A percentile compares a stretch with the other conserved stretches of the same genome.
These are phyloP conservation scores for Pseudozyma hubeiensis DNA, from an alignment of 1,284 basidiomycete genomes.

Conservation along the genomic window DNA sequence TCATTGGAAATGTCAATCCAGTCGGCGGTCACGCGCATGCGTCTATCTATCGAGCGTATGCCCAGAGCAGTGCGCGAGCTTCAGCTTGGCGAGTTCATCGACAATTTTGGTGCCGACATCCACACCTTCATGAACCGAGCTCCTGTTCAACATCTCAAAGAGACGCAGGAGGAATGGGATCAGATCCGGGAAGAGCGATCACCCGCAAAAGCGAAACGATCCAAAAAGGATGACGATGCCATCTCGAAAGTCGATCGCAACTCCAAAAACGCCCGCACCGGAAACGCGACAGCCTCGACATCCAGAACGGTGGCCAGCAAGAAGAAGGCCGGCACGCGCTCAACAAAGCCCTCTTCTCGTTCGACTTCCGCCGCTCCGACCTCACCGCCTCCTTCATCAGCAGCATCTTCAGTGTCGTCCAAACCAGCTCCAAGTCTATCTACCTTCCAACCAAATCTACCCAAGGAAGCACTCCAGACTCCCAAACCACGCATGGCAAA, in stretches of 20 bases:
- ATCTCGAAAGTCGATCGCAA: conserved; percentile 4
- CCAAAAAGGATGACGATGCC: conserved; percentile 26
- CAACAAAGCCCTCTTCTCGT: conserved; percentile 2
- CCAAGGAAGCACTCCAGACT: conserved; percentile 28
- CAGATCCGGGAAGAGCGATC: conserved; percentile 37
- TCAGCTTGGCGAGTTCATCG: conserved; percentile 42
- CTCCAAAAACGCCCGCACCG: conserved; percentile 9
- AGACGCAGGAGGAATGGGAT: conserved; percentile 50
- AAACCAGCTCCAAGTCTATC: conserved; percentile 37
- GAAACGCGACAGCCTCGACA: not conserved
- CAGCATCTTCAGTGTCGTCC: conserved; percentile 3
- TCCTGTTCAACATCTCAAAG: conserved; percentile 35
- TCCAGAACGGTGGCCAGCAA: conserved; percentile 3
- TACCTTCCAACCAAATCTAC: conserved; percentile 39
- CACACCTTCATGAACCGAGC: conserved; percentile 44
- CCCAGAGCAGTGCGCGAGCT: conserved; percentile 47
- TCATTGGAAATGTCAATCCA: conserved; percentile 33
- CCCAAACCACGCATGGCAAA: conserved; percentile 43
- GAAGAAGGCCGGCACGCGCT: conserved; percentile 15
- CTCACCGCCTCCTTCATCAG: conserved; percentile 1
- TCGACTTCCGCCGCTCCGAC: conserved; percentile 7
- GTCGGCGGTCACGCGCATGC: conserved; percentile 33
- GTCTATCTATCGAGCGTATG: conserved; percentile 37
- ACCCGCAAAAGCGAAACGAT: conserved; percentile 27
- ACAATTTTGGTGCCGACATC: conserved; percentile 46